phyloP scores from a whole-genome alignment of 257 asterid genomes.

The Petrea volubilis region DNA sequence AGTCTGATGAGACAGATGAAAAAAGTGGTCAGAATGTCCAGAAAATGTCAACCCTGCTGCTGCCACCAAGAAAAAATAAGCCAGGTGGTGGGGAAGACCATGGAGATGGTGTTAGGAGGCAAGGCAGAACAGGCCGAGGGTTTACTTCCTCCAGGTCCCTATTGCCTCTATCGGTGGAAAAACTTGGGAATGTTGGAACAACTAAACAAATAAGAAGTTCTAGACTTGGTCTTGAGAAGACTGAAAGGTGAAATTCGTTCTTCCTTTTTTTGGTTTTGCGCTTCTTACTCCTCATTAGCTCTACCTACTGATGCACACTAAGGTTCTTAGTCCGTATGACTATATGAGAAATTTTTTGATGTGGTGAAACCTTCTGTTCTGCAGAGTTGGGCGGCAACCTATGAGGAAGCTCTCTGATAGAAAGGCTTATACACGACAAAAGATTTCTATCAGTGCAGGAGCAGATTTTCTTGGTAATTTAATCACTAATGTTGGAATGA shows the following conservation, averaged over 20 bases:
- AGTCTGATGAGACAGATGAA: slow-evolving; percentile 62
- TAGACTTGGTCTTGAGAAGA: slow-evolving; percentile 73
- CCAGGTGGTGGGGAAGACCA: slow-evolving; percentile 47
- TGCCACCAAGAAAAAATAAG: slow-evolving; percentile 84
- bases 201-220: slow-evolving; percentile 86
- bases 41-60: slow-evolving; percentile 73
- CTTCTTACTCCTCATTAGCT: slow-evolving; percentile 4
- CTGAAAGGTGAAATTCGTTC: slow-evolving; percentile 58
- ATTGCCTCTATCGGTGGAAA: slow-evolving; percentile 67
- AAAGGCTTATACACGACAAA: slow-evolving; percentile 77
- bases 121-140: slow-evolving; percentile 86
- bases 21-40: slow-evolving; percentile 70
- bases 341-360: slow-evolving; percentile 10
- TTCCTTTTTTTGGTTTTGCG: neutral
- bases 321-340: neutral
- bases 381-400: slow-evolving; percentile 83
- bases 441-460: slow-evolving; percentile 49
- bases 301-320: slow-evolving; percentile 13
- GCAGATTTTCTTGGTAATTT: slow-evolving; percentile 78
- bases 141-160: slow-evolving; percentile 68
- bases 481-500: slow-evolving; percentile 13
- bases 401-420: slow-evolving; percentile 88
- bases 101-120: slow-evolving; percentile 78
- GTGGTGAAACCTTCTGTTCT: slow-evolving; percentile 42
- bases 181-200: slow-evolving; percentile 70